Evolutionary conservation across 495 filamentous ascomycete species (phyloP).

Genomic region (Xylaria scruposa): DNA sequence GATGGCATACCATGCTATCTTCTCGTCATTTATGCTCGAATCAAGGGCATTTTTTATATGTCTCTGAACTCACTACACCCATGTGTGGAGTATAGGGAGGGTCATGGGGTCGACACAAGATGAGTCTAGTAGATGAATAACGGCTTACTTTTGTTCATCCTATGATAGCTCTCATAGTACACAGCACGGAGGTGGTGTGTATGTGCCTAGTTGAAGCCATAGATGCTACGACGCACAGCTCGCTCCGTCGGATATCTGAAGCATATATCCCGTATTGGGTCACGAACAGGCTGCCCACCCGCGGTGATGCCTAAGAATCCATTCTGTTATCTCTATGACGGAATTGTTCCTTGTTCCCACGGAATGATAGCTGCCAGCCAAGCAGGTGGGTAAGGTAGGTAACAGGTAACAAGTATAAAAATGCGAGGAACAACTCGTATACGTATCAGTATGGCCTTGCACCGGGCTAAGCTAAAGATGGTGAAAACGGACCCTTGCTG

Average conservation of each 20-base stretch:
- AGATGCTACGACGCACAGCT: constrained; percentile 17
- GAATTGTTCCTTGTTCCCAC: not conserved
- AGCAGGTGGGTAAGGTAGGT: too few species aligned
- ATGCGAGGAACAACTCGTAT: not conserved
- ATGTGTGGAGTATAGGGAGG: not conserved
- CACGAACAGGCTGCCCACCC: not conserved
- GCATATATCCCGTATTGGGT: not conserved
- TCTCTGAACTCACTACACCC: not conserved
- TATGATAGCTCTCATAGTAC: not conserved
- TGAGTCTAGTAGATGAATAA: not conserved
- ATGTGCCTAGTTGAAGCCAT: not conserved
- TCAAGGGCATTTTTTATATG: not conserved
- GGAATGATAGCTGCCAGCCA: not conserved
- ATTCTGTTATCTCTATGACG: not conserved
- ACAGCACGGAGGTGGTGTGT: not conserved
- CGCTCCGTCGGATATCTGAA: constrained; percentile 11
- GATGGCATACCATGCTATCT: constrained; percentile 7
- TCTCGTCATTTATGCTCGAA: not conserved
- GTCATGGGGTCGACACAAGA: not conserved
- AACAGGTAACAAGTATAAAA: not conserved
- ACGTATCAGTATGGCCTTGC: not conserved
- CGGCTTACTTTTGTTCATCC: not conserved
- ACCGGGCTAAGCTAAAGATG: constrained; percentile 1
- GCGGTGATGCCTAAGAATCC: not conserved
- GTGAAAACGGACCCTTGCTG: not conserved